Evolutionary conservation across 2,329 filamentous ascomycete genomes (phyloP), one percentile per base, ranked within the genome.

Genomic region (Venturia asperata): DNA sequence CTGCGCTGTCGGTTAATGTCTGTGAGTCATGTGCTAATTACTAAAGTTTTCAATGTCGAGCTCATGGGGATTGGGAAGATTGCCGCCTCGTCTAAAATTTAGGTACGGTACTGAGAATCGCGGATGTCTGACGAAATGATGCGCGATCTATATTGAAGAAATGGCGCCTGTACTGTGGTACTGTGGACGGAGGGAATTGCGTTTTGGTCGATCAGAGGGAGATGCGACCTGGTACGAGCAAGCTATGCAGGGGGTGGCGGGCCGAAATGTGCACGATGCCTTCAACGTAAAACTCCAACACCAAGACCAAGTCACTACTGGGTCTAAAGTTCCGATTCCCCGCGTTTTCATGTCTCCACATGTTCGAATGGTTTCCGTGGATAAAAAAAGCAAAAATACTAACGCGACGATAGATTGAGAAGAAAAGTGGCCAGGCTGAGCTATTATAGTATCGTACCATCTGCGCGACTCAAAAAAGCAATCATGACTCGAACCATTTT

Each of bases 31-130:
- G 30, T 2, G 52, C 52, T 58, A 37, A 58, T 24, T 1, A 5
- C n/a, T 15, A 1, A 34, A 61, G 60, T 97, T 64, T 97, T 97
- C 74, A 90, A 96, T 80, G 96, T 92, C 58, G 91, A 96, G 78
- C 80, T 97, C 69, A 81, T 97, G 71, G 87, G 84, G 65, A 97
- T 97, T 73, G 81, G 86, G 19, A 92, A 91, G 39, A 88, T 92
- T 21, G 68, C 71, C 1, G 27, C 19, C 52, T 5, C n/a, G 19
- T 37, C 30, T 15, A 1, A 15, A 1, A 37, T 5, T 58, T 34
- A 34, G 47, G 21, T 15, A n/a, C 39, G 15, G 11, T 15, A 3
- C 9, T 58, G 13, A 11, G 37, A 4, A 15, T 24, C 27, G 30
- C 52, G 6, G 19, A 37, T 9, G 52, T 58, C 11, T 19, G 3